Evolutionary conservation across 495 filamentous ascomycete species (phyloP), one percentile per base, ranked within the genome.

Genomic region (Clohesyomyces aquaticus): DNA sequence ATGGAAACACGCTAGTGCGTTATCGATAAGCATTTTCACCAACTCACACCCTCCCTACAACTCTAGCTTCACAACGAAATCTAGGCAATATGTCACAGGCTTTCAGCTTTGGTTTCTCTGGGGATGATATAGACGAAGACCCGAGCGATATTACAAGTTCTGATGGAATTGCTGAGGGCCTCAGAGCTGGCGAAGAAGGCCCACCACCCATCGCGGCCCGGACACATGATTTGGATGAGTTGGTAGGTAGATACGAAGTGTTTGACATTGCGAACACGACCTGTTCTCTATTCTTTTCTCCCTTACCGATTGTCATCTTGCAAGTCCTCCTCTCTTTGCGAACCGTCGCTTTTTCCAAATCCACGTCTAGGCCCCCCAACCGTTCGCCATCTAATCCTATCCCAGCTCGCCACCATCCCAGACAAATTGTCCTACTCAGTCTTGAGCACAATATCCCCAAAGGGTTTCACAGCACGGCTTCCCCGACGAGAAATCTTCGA

Each of bases 401-500:
- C 28, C 38, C 47, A 88, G 85, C 78, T 94, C 18, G 79, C 83
- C 12, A 80, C 77, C 60, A 79, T 96, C 18, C 91, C 92, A 4
- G 90, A 88, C 42, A 88, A 88, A 75, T 83, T 96, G 49, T 88
- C 86, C 62, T 96, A 88, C 75, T 83, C 83, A 72, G 78, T 78
- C 23, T 77, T 92, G 26, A 68, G 76, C 16, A 79, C 92, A 41
- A 77, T 78, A 57, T 76, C 65, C 22, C 67, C 75, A 43, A 80
- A 81, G 60, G 73, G 75, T 29, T 72, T 72, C 43, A 74, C 72
- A 14, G 72, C 89, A 21, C 78, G 76, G 23, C 77, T 98, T 25
- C 91, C 90, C 3, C 88, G 91, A 25, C 86, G 94, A 14, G 93
- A 96, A 68, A 82, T 96, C 55, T 96, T 93, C 81, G 94, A 98